A percentile compares a stretch with the other conserved stretches of the same genome.
Conservation (phyloP, 805 yeast genomes). For the Yarrowia sp. region DNA sequence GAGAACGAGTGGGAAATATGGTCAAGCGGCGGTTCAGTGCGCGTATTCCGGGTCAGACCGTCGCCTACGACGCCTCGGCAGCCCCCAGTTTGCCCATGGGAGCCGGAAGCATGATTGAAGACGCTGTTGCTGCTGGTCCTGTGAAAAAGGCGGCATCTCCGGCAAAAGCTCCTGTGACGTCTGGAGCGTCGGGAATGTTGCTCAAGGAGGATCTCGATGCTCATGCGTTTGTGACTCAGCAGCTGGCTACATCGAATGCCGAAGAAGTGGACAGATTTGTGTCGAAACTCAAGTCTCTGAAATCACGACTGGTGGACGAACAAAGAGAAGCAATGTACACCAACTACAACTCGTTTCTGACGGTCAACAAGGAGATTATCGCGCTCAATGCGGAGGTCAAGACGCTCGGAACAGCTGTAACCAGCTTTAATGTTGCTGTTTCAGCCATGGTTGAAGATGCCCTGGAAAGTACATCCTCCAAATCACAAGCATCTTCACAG, state of each 20-base stretch:
- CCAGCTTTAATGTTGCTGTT: constrained; percentile 58
- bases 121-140: constrained; percentile 42
- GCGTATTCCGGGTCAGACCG: constrained; percentile 48
- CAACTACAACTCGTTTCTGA: constrained; percentile 38
- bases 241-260: constrained; percentile 65
- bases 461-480: constrained; percentile 45
- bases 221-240: constrained; percentile 47
- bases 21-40: constrained; percentile 36
- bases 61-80: constrained; percentile 77
- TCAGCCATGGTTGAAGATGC: constrained; percentile 62
- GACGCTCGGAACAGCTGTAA: constrained; percentile 57
- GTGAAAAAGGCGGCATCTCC: not conserved
- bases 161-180: constrained; percentile 9
- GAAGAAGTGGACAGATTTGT: constrained; percentile 69
- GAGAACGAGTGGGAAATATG: constrained; percentile 34
- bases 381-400: constrained; percentile 65
- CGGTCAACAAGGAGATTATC: constrained; percentile 50
- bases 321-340: constrained; percentile 36
- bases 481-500: not conserved
- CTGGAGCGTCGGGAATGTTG: constrained; percentile 24
- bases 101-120: constrained; percentile 57
- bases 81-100: constrained; percentile 69
- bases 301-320: constrained; percentile 47
- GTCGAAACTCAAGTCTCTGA: constrained; percentile 50
- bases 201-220: constrained; percentile 45